phyloP scores from a whole-genome alignment of 169 alveolate species.

The Cystoisospora suis region DNA sequence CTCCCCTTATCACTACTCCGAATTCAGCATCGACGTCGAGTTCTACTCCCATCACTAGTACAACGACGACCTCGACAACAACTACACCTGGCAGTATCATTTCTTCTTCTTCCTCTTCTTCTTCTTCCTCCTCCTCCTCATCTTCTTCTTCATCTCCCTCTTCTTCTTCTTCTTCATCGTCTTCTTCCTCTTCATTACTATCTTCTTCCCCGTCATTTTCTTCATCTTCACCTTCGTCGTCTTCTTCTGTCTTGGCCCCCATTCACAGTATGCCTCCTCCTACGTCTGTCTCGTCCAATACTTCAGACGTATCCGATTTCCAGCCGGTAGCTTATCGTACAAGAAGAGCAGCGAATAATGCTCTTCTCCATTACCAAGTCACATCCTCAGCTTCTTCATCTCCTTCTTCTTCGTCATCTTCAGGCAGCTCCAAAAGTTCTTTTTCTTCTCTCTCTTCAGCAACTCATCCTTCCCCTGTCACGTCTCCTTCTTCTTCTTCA shows the following conservation, averaged over 20 bases:
- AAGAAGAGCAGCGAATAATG: neutral
- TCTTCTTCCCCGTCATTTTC: neutral
- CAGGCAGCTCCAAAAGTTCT: too few relatives aligned
- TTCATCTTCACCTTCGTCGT: neutral
- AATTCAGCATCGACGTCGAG: too few relatives aligned
- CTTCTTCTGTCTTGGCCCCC: neutral
- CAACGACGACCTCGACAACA: too few relatives aligned
- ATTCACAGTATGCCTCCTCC: too few relatives aligned
- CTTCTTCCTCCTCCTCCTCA: neutral
- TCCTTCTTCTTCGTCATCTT: neutral
- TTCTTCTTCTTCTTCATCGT: neutral
- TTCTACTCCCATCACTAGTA: too few relatives aligned
- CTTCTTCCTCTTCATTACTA: neutral
- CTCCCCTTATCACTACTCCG: too few relatives aligned
- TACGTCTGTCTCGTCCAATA: too few relatives aligned
- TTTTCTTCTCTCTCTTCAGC: too few relatives aligned
- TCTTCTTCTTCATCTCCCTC: neutral
- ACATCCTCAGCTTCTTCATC: neutral
- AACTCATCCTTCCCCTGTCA: too few relatives aligned
- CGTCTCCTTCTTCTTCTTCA: neutral
- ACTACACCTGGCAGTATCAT: too few relatives aligned
- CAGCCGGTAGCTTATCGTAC: neutral
- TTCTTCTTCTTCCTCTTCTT: neutral
- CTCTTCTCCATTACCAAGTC: too few relatives aligned
- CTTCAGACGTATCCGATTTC: too few relatives aligned